Evolutionary conservation across 352 stramenopile species (phyloP), one percentile per base, ranked within the genome.

Genomic region (Pythium aristosporum): DNA sequence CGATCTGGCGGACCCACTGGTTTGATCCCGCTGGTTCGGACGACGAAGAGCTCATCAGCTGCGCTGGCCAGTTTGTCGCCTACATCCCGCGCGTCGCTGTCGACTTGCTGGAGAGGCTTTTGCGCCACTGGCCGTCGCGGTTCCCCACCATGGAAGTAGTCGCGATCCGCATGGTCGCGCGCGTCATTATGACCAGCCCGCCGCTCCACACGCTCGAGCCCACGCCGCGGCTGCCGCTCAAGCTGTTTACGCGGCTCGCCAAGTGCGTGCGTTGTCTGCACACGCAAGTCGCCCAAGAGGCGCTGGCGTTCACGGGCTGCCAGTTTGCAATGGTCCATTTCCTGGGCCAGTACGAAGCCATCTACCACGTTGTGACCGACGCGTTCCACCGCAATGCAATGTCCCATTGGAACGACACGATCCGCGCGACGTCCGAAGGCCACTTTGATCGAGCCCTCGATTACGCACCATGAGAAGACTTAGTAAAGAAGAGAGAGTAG

Each of bases 241-340:
- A 58, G 37, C 63, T 95, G 11, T 95, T 94, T 63, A 53, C 71
- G 11, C 78, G 71, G 7, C 71, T 95, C 13, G 82, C 81, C 13
- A 72, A 73, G n/a, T 76, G 74, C 15, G 65, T 92, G 50, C 72
- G 78, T 25, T 90, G 83, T 18, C 65, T 72, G 8, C 79, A 92
- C 48, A 76, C 85, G 0, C 77, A 92, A 15, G 83, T 91, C 25
- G 87, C 87, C 7, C 87, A 92, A 58, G 87, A 95, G 46, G 85
- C 85, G 34, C 69, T 95, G 39, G 82, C 87, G 36, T 95, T 95
- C 64, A 90, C 81, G 7, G 77, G 85, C 44, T 94, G 85, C 55
- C 85, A 94, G 52, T 95, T 95, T 55, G 75, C 73, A 21, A 73
- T 95, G 61, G 67, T 88, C 20, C 83, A 94, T 37, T 95, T 92